Base-by-base conservation (phyloP, 306 rosid genomes). In the Quercus mongolica region DNA sequence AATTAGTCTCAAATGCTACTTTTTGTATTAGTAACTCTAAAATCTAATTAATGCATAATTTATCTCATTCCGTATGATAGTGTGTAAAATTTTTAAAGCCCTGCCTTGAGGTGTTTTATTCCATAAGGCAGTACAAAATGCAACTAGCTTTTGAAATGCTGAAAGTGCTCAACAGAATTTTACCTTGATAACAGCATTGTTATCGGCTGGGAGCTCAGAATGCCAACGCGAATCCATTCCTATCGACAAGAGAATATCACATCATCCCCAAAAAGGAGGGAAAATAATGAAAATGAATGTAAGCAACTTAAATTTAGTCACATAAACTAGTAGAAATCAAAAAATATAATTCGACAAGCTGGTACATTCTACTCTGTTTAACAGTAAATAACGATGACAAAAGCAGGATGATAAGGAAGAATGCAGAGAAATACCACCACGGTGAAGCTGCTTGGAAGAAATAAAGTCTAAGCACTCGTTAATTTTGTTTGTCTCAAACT, bases 381-480 rank as follows among this genome's bases (percentile, higher is more conserved):
- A 20, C 69, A 73, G 18, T 31, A 41, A 71, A 80, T 68, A 71
- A 41, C 35, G 21, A 51, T 62, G 46, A 69, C 54, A 68, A 26
- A 20, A 5, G 13, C n/a, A 75, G 26, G 30, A 19, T 25, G 74
- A 26, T 4, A 64, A 56, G 55, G 38, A 62, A 35, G 57, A 58
- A 64, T 41, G 76, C 74, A 8, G 30, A 8, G 84, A 35, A 35
- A 78, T 92, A 91, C 94, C 98, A 78, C 93, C 94, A 81, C 88
- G 73, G 84, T 91, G 99, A 82, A 96, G 97, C 90, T 89, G 97
- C 92, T 93, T 96, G 63, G 98, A 96, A 65, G 87, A 77, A 74
- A 96, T 96, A 86, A 96, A 96, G 78, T 96, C 98, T 65, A 96
- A 87, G 87, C 99, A 96, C 87, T 96, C 96, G 13, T 90, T 90